These are phyloP conservation scores for Thielaviopsis musarum DNA, from an alignment of 2,329 filamentous ascomycete species.

Conservation along the genomic window DNA sequence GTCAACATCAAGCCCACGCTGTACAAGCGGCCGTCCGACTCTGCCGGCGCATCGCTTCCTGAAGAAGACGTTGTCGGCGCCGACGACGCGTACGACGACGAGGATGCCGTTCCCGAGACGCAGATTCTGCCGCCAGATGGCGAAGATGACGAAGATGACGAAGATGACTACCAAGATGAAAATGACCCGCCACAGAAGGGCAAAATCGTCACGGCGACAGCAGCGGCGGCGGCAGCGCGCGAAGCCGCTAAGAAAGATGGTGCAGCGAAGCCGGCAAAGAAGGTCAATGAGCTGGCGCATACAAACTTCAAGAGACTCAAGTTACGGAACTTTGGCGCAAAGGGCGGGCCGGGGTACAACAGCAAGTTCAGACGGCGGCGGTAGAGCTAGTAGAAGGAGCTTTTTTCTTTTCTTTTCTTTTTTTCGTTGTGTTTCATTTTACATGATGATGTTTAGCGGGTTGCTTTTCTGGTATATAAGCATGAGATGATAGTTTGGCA, in stretches of 20 bases:
- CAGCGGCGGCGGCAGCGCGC: neutral
- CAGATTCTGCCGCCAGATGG: conserved; percentile 14
- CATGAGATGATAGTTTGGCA: neutral
- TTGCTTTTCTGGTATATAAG: neutral
- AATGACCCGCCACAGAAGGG: conserved; percentile 13
- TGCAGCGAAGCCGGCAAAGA: conserved; percentile 31
- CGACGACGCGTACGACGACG: conserved; percentile 21
- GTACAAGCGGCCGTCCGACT: conserved; percentile 28
- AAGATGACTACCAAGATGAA: conserved; percentile 15
- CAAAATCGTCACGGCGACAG: conserved; percentile 13
- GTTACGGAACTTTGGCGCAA: conserved; percentile 43
- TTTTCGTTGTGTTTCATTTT: neutral
- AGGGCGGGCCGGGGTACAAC: conserved; percentile 39
- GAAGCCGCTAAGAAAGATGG: conserved; percentile 16
- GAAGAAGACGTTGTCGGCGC: conserved; percentile 18
- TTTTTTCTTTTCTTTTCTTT: neutral
- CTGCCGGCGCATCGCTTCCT: conserved; percentile 4
- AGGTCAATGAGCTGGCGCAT: conserved; percentile 47
- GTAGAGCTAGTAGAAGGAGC: conserved; percentile 10
- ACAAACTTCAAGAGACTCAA: conserved; percentile 52
- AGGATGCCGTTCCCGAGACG: conserved; percentile 25
- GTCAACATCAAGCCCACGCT: conserved; percentile 44
- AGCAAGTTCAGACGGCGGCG: conserved; percentile 40
- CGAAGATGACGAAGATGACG: conserved; percentile 18
- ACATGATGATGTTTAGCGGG: neutral